Percentiles rank a stretch among this genome's conserved stretches.
Conservation (phyloP, 345 rosid species). For the Syzygium oleosum region DNA sequence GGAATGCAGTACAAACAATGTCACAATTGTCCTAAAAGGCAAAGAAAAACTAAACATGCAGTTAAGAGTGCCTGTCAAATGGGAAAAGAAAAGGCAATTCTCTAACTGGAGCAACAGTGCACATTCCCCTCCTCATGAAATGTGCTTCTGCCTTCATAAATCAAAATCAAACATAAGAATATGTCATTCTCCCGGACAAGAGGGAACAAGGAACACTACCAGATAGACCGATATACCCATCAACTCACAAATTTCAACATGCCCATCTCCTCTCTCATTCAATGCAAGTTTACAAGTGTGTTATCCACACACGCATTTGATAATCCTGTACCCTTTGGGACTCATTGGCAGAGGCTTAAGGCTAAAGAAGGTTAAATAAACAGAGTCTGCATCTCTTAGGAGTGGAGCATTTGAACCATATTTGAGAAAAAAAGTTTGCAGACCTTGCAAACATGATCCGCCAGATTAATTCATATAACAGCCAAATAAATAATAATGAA, state of each 20-base stretch:
- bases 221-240: not conserved
- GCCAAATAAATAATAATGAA: not conserved
- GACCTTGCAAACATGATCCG: not conserved
- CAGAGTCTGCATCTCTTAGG: not conserved
- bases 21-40: not conserved
- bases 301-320: not conserved
- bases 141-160: not conserved
- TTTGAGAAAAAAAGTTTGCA: not conserved
- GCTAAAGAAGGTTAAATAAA: not conserved
- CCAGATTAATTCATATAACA: not conserved
- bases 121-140: not conserved
- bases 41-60: not conserved
- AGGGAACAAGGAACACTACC: not conserved
- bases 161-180: not conserved
- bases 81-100: not conserved
- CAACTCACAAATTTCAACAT: not conserved
- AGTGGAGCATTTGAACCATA: not conserved
- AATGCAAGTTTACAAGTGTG: not conserved
- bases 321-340: not conserved
- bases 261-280: not conserved
- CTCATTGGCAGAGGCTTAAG: not conserved
- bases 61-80: not conserved
- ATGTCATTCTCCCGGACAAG: not conserved
- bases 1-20: not conserved
- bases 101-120: not conserved